Conservation (phyloP, 495 filamentous ascomycete species). For the Arthonia radiata region DNA sequence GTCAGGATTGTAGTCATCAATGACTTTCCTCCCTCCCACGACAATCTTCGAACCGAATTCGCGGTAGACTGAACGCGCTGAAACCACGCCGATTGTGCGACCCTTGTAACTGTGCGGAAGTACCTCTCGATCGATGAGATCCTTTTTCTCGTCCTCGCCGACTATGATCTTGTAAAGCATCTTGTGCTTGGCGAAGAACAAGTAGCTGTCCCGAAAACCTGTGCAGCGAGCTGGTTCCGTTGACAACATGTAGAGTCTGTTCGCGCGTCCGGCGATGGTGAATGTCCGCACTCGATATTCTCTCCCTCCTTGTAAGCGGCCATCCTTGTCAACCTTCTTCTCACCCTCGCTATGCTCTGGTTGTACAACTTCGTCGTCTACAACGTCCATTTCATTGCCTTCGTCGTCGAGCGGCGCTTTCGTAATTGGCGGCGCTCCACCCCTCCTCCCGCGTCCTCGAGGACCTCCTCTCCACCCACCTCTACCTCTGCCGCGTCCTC, state of each 20-base stretch:
- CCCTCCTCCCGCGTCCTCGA: conserved; percentile 49
- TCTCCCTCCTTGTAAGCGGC: conserved; percentile 51
- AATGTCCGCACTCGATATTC: conserved; percentile 91
- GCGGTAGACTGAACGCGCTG: conserved; percentile 83
- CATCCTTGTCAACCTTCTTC: conserved; percentile 73
- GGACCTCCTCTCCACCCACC: conserved; percentile 47
- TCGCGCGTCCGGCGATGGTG: conserved; percentile 57
- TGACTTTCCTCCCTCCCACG: conserved; percentile 61
- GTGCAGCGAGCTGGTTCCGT: conserved; percentile 92
- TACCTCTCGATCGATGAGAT: conserved; percentile 78
- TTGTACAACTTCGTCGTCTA: conserved; percentile 72
- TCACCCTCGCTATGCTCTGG: conserved; percentile 77
- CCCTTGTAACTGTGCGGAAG: conserved; percentile 98
- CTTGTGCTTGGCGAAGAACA: conserved; percentile 95
- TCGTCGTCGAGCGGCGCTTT: conserved; percentile 84
- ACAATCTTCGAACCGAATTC: conserved; percentile 90
- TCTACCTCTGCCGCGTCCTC: conserved; percentile 36
- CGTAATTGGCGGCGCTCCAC: conserved; percentile 14
- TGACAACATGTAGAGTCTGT: conserved; percentile 87
- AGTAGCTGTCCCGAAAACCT: conserved; percentile 86
- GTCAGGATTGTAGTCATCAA: conserved; percentile 73
- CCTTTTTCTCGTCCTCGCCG: conserved; percentile 74
- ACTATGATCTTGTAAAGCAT: conserved; percentile 90
- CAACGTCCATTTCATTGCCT: conserved; percentile 73
- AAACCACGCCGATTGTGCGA: conserved; percentile 89